Conservation (phyloP, 1,284 basidiomycete species). For the Trichosporon inkin region DNA sequence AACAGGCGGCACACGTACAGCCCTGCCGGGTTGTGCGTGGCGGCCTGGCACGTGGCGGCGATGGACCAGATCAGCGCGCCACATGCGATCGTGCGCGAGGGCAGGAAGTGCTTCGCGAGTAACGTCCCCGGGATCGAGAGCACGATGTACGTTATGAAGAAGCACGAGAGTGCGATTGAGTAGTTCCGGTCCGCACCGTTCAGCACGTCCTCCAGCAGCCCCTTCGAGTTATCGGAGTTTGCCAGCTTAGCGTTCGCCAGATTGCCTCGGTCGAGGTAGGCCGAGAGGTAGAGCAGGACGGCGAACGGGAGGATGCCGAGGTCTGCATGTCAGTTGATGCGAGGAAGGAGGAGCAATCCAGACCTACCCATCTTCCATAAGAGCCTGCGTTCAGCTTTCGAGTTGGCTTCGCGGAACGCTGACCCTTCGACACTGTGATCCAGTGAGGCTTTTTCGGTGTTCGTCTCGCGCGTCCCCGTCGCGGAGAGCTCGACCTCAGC, state of each 20-base stretch:
- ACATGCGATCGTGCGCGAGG: constrained; percentile 46
- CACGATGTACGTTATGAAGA: constrained; percentile 50
- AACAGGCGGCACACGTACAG: constrained; percentile 49
- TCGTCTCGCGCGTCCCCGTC: constrained; percentile 17
- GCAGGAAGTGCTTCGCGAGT: constrained; percentile 43
- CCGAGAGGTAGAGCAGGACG: constrained; percentile 50
- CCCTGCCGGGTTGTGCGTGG: constrained; percentile 39
- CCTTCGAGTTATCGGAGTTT: constrained; percentile 11
- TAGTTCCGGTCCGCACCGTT: constrained; percentile 44
- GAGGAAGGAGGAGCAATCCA: background rate
- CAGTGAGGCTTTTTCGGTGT: constrained; percentile 36
- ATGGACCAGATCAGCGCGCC: constrained; percentile 51
- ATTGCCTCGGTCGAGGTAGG: constrained; percentile 51
- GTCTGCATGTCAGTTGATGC: constrained; percentile 27
- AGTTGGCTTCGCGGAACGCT: constrained; percentile 27
- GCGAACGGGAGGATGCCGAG: constrained; percentile 50
- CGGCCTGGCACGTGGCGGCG: constrained; percentile 50
- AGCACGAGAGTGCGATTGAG: constrained; percentile 46
- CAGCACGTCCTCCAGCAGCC: constrained; percentile 44
- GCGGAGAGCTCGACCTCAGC: constrained; percentile 9
- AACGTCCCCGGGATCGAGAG: constrained; percentile 46
- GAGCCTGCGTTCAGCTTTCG: constrained; percentile 38
- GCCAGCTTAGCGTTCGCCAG: constrained; percentile 47
- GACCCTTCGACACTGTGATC: constrained; percentile 34
- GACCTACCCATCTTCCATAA: constrained; percentile 45